phyloP scores from a whole-genome alignment of 1,284 basidiomycete genomes.

The Boletus smithii region DNA sequence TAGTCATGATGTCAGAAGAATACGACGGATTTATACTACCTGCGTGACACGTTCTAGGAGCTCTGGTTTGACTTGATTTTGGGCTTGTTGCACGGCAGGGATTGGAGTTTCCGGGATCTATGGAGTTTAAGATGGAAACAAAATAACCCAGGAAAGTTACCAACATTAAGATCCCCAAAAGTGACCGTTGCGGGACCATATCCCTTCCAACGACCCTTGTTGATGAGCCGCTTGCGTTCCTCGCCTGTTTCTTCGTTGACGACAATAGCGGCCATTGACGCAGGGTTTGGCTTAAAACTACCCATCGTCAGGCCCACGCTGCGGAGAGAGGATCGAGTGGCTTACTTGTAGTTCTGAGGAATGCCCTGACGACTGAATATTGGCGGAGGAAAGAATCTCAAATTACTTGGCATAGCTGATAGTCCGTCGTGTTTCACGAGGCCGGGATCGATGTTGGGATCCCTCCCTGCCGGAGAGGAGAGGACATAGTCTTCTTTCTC shows the following conservation, averaged over 20 bases:
- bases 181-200: slow-evolving; percentile 68
- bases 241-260: slow-evolving; percentile 75
- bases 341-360: slow-evolving; percentile 74
- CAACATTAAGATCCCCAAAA: slow-evolving; percentile 60
- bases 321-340: not conserved
- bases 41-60: slow-evolving; percentile 58
- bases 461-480: slow-evolving; percentile 24
- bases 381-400: slow-evolving; percentile 78
- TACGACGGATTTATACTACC: slow-evolving; percentile 38
- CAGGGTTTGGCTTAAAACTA: slow-evolving; percentile 76
- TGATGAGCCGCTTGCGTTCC: slow-evolving; percentile 76
- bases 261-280: slow-evolving; percentile 62
- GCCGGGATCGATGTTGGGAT: slow-evolving; percentile 38
- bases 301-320: not conserved
- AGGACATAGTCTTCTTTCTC: slow-evolving; percentile 62
- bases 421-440: slow-evolving; percentile 13
- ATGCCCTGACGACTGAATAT: slow-evolving; percentile 77
- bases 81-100: slow-evolving; percentile 50
- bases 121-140: slow-evolving; percentile 2
- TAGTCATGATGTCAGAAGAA: slow-evolving; percentile 1
- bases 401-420: slow-evolving; percentile 44
- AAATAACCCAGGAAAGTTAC: slow-evolving; percentile 10
- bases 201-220: slow-evolving; percentile 76
- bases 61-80: slow-evolving; percentile 52
- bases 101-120: slow-evolving; percentile 70